Conservation (phyloP, 305 asterid genomes). For the Fraxinus ornus region DNA sequence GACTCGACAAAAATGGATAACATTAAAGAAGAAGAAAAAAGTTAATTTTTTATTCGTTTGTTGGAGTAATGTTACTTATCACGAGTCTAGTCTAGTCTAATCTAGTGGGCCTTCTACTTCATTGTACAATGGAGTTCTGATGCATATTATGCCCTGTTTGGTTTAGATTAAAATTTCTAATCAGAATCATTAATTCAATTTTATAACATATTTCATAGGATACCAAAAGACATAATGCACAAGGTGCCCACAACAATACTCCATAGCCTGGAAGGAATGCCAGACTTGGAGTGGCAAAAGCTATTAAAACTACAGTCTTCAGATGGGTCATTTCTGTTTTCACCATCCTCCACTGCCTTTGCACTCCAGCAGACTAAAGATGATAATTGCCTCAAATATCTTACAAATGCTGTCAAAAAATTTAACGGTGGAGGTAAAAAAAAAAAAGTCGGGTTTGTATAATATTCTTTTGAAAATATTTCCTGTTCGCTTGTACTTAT, state of each 20-base stretch:
- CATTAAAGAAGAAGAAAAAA: no score
- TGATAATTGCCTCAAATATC: slow-evolving; percentile 57
- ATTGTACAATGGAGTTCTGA: no score
- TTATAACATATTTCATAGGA: slow-evolving; percentile 37
- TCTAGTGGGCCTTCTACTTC: no score
- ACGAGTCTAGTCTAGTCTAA: no score
- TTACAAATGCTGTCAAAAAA: slow-evolving; percentile 43
- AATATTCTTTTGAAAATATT: background rate
- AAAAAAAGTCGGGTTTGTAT: background rate
- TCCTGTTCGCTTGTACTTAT: background rate
- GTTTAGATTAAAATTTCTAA: no score
- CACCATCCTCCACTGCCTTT: slow-evolving; percentile 91
- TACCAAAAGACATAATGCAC: slow-evolving; percentile 77
- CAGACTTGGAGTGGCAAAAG: slow-evolving; percentile 67
- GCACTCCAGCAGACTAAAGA: slow-evolving; percentile 77
- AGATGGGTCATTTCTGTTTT: slow-evolving; percentile 86
- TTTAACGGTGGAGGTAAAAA: slow-evolving; percentile 81
- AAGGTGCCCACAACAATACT: slow-evolving; percentile 81
- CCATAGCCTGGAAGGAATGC: slow-evolving; percentile 91
- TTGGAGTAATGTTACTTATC: no score
- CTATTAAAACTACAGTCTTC: slow-evolving; percentile 53
- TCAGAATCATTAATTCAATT: no score
- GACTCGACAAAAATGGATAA: no score
- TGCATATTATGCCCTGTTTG: no score
- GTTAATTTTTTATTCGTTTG: no score